phyloP scores from a whole-genome alignment of 192 early-diverging fungal genomes.

The Phycomyces nitens region DNA sequence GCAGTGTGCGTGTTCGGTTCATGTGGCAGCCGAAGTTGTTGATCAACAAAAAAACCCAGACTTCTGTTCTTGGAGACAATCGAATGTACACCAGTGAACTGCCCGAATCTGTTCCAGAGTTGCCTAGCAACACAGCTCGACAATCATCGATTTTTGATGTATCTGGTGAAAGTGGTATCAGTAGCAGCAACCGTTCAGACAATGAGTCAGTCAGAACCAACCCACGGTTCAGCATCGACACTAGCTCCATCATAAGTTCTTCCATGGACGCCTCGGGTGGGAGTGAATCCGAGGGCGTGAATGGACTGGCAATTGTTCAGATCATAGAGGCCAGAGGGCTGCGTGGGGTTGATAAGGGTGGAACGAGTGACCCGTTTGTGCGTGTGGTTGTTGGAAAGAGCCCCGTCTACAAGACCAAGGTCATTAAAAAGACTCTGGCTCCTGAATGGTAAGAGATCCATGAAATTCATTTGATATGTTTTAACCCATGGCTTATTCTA shows the following conservation, averaged over 20 bases:
- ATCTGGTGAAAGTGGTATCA: background rate
- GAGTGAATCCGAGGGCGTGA: conserved; percentile 8
- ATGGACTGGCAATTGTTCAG: conserved; percentile 29
- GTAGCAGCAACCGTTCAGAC: background rate
- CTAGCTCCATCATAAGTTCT: background rate
- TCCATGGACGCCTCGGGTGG: background rate
- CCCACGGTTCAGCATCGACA: background rate
- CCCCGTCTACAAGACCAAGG: conserved; percentile 21
- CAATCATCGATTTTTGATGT: background rate
- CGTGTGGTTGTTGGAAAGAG: conserved; percentile 17
- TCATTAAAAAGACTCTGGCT: conserved; percentile 23
- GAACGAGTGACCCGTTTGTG: conserved; percentile 23
- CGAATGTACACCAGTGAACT: background rate
- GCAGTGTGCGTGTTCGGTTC: conserved; percentile 45
- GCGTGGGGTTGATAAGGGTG: conserved; percentile 50
- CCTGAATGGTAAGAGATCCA: conserved; percentile 32
- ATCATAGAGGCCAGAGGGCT: conserved; percentile 49
- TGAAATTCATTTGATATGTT: no score
- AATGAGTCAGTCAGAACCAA: background rate
- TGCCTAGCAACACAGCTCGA: background rate
- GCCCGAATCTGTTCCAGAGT: background rate
- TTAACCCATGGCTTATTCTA: conserved; percentile 1
- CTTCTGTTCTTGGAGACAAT: conserved; percentile 38
- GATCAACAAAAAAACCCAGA: conserved; percentile 48
- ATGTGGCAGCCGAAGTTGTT: conserved; percentile 57